These are phyloP conservation scores for Alnus glutinosa DNA, from an alignment of 306 rosid genomes.

Conservation along the genomic window DNA sequence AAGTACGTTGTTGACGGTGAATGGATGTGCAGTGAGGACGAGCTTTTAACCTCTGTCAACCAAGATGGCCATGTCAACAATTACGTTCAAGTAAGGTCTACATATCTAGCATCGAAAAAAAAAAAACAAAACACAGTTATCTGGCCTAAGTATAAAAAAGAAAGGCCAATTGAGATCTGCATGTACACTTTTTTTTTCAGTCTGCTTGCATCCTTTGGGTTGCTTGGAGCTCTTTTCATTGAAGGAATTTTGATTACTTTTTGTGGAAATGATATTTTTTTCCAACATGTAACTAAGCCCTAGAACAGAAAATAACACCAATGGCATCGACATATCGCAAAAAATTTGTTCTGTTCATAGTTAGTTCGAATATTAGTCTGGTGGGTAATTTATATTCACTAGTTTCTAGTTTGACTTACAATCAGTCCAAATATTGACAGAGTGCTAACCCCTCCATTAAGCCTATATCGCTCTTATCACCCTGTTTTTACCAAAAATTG, in stretches of 20 bases:
- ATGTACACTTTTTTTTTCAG: neutral
- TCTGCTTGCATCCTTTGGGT: constrained; percentile 10
- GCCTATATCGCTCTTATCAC: no score
- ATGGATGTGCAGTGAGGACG: constrained; percentile 60
- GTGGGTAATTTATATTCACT: neutral
- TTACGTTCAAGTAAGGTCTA: constrained; percentile 61
- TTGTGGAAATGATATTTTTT: neutral
- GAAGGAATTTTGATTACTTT: neutral
- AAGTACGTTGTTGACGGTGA: constrained; percentile 85
- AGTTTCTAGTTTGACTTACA: neutral
- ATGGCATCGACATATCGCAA: neutral
- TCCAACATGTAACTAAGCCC: neutral
- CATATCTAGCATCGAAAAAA: neutral
- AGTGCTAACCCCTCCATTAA: no score
- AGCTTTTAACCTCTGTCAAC: constrained; percentile 61
- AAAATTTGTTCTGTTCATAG: no score
- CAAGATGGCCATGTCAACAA: constrained; percentile 89
- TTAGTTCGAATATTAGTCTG: neutral
- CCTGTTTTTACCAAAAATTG: no score
- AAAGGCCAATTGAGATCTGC: neutral
- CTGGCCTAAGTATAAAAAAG: neutral
- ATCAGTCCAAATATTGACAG: neutral
- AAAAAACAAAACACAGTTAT: neutral
- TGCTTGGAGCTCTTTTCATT: neutral
- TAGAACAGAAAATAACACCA: neutral